Base-by-base conservation (phyloP, 306 rosid species). In the Rosa persica region DNA sequence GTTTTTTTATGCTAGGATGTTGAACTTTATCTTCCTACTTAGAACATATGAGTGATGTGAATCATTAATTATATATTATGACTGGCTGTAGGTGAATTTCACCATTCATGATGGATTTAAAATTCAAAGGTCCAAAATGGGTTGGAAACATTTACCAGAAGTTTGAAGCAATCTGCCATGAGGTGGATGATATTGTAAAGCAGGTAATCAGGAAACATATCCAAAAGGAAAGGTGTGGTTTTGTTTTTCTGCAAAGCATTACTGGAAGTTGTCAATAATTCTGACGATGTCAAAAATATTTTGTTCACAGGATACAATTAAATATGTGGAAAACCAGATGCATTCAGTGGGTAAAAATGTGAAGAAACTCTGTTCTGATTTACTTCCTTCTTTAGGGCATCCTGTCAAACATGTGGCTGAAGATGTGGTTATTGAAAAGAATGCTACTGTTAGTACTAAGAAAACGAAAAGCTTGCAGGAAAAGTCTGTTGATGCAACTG, bases 81-180 rank as follows among this genome's bases (percentile, higher is more conserved):
- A 66, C 27, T 48, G 58, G 49, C 43, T 71, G 81, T 75, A 80
- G 86, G 85, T 67, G 70, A 84, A 65, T 72, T 77, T 84, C 69
- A 30, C 54, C 27, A 67, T 13, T 72, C 75, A 62, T 25, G 68
- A 94, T 90, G 97, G 92, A 91, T 85, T 87, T 87, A 47, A 89
- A 79, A 76, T 70, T 73, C 85, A 80, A 85, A 67, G 82, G 47
- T 78, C 83, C 84, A 67, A 81, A 81, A 34, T 95, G 97, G 98
- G 87, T 89, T 79, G 95, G 91, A 73, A 84, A 87, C 81, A 73
- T 95, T 76, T 95, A 70, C 85, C 92, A 90, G 80, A 94, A 89
- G 80, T 81, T 95, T 79, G 98, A 95, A 95, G 87, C 86, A 67
- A 92, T 84, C 70, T 86, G 97, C 81, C 93, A 89, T 23, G 98